Evolutionary conservation across 176 grass and related monocot species (phyloP).

Genomic region (Oryza officinalis): DNA sequence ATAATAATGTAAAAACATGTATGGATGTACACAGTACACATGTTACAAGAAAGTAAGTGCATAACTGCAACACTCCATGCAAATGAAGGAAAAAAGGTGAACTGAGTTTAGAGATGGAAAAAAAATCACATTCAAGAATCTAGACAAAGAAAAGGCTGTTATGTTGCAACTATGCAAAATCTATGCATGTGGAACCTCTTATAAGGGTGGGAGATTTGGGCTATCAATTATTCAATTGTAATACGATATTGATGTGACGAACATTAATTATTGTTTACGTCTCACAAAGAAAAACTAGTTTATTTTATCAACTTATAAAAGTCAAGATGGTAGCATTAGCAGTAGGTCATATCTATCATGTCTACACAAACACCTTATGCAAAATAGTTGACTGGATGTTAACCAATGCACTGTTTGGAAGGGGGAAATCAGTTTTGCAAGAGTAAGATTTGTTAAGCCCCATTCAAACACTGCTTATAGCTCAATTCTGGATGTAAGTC

Average conservation of each 20-base stretch:
- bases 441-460: background rate
- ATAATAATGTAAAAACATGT: background rate
- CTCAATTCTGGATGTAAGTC: slow-evolving; percentile 3
- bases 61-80: background rate
- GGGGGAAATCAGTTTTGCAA: background rate
- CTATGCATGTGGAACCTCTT: background rate
- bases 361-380: background rate
- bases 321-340: background rate
- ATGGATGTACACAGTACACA: background rate
- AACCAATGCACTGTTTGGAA: background rate
- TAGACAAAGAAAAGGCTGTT: background rate
- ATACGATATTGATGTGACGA: background rate
- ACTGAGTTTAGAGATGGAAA: background rate
- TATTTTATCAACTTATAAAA: slow-evolving; percentile 2
- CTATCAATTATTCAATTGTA: background rate
- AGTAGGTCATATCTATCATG: background rate
- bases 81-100: background rate
- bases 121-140: background rate
- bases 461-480: background rate
- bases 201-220: no score
- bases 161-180: background rate
- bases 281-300: slow-evolving; percentile 9
- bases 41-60: background rate
- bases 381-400: background rate
- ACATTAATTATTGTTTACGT: background rate